Evolutionary conservation across 768 basidiomycete species (phyloP).

Genomic region (Lentinus brumalis): DNA sequence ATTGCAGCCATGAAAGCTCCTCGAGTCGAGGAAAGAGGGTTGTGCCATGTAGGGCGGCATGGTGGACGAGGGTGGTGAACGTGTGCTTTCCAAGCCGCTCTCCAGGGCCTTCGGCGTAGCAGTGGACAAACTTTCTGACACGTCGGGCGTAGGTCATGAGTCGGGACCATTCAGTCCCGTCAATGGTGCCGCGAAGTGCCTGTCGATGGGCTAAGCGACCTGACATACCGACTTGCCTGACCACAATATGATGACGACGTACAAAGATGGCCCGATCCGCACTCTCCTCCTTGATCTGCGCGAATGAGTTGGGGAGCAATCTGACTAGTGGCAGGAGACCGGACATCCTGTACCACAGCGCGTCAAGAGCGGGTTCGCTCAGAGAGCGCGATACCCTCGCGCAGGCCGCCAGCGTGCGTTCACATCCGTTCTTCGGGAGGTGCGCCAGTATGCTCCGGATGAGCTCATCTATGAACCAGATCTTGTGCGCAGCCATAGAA

Average conservation of each 20-base stretch:
- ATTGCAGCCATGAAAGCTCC: slow-evolving; percentile 19
- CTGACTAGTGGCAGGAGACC: slow-evolving; percentile 1
- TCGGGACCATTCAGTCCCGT: slow-evolving; percentile 6
- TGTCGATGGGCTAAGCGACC: neutral
- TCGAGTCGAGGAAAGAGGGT: slow-evolving; percentile 11
- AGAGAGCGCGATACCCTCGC: slow-evolving; percentile 9
- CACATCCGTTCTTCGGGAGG: neutral
- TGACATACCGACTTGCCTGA: neutral
- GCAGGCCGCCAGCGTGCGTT: slow-evolving; percentile 10
- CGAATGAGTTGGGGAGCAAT: neutral
- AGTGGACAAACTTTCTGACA: slow-evolving; percentile 14
- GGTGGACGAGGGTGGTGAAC: slow-evolving; percentile 5
- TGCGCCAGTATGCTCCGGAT: slow-evolving; percentile 11
- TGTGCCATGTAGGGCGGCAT: neutral
- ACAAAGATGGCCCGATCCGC: neutral
- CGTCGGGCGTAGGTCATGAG: slow-evolving; percentile 11
- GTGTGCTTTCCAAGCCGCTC: slow-evolving; percentile 3
- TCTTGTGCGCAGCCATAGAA: too few species aligned
- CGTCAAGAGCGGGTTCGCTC: slow-evolving; percentile 13
- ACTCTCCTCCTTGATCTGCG: neutral
- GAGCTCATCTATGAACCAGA: slow-evolving; percentile 14
- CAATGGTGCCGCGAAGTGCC: neutral
- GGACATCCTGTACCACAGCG: slow-evolving; percentile 13
- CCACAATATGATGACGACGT: neutral
- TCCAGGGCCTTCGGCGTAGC: neutral